Evolutionary conservation across 2,329 filamentous ascomycete species (phyloP).

Genomic region (Cladosporium austrohemisphaericum): DNA sequence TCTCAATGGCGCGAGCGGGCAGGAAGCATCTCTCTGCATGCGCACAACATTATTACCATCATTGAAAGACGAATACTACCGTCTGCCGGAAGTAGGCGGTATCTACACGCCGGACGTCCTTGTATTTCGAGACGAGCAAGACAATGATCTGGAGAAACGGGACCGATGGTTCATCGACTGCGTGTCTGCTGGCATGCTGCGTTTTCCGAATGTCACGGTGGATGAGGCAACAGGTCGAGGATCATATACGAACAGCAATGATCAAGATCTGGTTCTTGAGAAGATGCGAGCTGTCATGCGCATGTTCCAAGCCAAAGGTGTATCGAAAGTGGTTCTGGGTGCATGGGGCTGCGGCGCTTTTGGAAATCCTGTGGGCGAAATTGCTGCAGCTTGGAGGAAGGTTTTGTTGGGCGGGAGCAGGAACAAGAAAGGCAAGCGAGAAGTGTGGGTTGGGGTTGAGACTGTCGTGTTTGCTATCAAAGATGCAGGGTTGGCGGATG

Average conservation of each 20-base stretch:
- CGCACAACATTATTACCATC: conserved; percentile 57
- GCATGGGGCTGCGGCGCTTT: conserved; percentile 63
- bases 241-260: conserved; percentile 35
- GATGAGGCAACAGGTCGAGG: conserved; percentile 32
- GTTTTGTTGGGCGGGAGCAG: conserved; percentile 30
- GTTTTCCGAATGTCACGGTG: conserved; percentile 48
- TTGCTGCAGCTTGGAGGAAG: conserved; percentile 52
- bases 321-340: conserved; percentile 51
- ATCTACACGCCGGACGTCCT: conserved; percentile 55
- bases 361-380: conserved; percentile 55
- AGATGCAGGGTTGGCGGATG: conserved; percentile 48
- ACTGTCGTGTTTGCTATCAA: conserved; percentile 56
- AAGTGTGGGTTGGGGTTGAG: conserved; percentile 37
- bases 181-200: conserved; percentile 54
- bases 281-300: conserved; percentile 57
- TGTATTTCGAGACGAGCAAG: conserved; percentile 47
- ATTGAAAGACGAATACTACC: conserved; percentile 54
- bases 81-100: conserved; percentile 53
- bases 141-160: conserved; percentile 37
- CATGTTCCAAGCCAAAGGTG: conserved; percentile 43
- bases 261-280: conserved; percentile 45
- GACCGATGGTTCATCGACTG: conserved; percentile 56
- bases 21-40: conserved; percentile 58
- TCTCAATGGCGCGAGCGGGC: conserved; percentile 54
- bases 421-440: conserved; percentile 35